Evolutionary conservation across 208 protist species (phyloP).

Genomic region (Acanthamoeba healyi): DNA sequence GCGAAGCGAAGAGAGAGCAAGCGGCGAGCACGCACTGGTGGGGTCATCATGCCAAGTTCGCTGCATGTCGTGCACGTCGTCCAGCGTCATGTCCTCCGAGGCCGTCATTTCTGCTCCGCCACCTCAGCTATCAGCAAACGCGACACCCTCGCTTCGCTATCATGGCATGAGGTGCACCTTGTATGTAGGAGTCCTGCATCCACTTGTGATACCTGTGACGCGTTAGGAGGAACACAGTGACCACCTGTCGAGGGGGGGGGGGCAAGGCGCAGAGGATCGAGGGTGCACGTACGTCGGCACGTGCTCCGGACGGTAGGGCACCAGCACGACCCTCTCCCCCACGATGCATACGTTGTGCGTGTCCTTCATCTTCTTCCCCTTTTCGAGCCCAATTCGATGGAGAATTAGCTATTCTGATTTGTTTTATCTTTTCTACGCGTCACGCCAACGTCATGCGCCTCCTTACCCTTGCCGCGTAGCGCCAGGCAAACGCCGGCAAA

Average conservation of each 20-base stretch:
- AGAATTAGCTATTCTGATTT: no score
- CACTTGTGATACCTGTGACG: slow-evolving; percentile 51
- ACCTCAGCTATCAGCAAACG: background rate
- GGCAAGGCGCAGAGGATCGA: background rate
- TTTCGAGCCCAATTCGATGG: background rate
- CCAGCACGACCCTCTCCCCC: slow-evolving; percentile 52
- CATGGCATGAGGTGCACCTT: background rate
- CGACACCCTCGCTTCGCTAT: background rate
- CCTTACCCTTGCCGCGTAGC: no score
- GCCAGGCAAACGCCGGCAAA: no score
- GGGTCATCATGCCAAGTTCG: slow-evolving; percentile 49
- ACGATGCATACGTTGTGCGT: slow-evolving; percentile 46
- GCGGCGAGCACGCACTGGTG: background rate
- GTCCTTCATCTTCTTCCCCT: slow-evolving; percentile 33
- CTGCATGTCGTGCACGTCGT: slow-evolving; percentile 60
- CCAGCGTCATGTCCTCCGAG: slow-evolving; percentile 60
- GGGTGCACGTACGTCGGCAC: slow-evolving; percentile 50
- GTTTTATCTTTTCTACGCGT: no score
- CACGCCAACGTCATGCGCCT: no score
- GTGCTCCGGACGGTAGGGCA: slow-evolving; percentile 62
- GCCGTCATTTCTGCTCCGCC: slow-evolving; percentile 63
- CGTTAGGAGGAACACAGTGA: background rate
- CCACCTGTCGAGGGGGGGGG: background rate
- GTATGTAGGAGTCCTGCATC: slow-evolving; percentile 49
- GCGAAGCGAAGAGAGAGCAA: background rate